Conservation (phyloP, 306 rosid genomes). For the Arachis hypogaea region DNA sequence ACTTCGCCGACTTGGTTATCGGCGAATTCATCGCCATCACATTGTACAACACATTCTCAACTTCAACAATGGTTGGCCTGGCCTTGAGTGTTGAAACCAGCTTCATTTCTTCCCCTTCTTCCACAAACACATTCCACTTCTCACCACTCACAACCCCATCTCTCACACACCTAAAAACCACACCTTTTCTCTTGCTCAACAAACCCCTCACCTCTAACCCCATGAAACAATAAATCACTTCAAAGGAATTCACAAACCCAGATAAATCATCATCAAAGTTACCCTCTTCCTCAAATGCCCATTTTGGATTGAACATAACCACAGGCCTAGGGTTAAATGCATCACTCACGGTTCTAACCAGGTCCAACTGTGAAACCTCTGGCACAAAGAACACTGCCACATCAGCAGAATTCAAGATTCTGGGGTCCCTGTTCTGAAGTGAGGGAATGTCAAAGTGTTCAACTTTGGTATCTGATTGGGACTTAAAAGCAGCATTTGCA, state of each 20-base stretch:
- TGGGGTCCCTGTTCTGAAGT: slow-evolving; percentile 40
- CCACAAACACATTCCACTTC: slow-evolving; percentile 83
- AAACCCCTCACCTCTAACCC: slow-evolving; percentile 88
- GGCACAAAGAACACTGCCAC: slow-evolving; percentile 70
- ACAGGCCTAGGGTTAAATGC: slow-evolving; percentile 72
- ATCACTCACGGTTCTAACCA: slow-evolving; percentile 54
- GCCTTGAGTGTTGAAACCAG: slow-evolving; percentile 61
- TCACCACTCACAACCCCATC: slow-evolving; percentile 87
- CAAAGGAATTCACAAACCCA: slow-evolving; percentile 76
- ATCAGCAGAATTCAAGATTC: slow-evolving; percentile 57
- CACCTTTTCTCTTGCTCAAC: slow-evolving; percentile 74
- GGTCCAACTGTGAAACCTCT: slow-evolving; percentile 57
- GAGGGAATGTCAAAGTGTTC: slow-evolving; percentile 62
- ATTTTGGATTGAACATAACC: slow-evolving; percentile 80
- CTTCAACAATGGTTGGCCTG: slow-evolving; percentile 72
- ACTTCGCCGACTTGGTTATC: slow-evolving; percentile 80
- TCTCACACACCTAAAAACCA: slow-evolving; percentile 74
- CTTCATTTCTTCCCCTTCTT: slow-evolving; percentile 74
- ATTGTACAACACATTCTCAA: slow-evolving; percentile 86
- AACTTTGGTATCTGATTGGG: slow-evolving; percentile 50
- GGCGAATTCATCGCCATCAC: slow-evolving; percentile 92
- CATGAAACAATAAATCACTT: slow-evolving; percentile 82
- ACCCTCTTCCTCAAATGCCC: slow-evolving; percentile 80
- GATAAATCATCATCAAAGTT: slow-evolving; percentile 63
- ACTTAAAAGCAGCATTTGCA: slow-evolving; percentile 54